Evolutionary conservation across 2,329 filamentous ascomycete species (phyloP), one percentile per base, ranked within the genome.

Genomic region (Exophiala sp.): DNA sequence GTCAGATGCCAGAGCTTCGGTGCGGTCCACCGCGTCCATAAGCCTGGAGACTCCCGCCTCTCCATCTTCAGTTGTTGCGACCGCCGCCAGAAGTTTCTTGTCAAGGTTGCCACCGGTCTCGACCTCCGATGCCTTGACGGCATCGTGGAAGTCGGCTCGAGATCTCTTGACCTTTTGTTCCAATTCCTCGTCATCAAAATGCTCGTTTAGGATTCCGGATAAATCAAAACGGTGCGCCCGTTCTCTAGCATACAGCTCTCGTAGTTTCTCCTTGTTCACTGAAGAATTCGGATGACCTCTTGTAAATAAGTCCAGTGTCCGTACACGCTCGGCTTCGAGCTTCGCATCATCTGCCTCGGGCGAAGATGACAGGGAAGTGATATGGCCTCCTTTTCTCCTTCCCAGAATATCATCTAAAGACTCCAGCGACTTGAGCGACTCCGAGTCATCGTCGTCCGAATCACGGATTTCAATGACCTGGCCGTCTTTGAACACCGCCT

Each of bases 381-480:
- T 39, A 23, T 45, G 32, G 7, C 48, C 46, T 35, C 56, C 52
- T 23, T 56, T 52, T 11, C 58, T 49, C 18, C 65, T 62, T 16
- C 61, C 59, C 13, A 77, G 62, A 1, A 83, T 64, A 37, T 77
- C 72, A 3, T 77, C 74, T 11, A 83, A 71, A 22, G 77, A 74
- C 51, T 76, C 75, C 16, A 80, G 61, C 1, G 73, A 76, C 44
- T 68, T 72, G 50, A 78, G 71, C 0, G 83, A 83, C 42, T 78
- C 75, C 22, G 75, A 76, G 14, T 77, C 77, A 8, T 85, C 83
- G 61, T 90, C 86, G 0, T 41, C 38, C n/a, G 86, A 89, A 46
- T 79, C 82, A 39, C 75, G 75, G 34, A 90, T 71, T 21, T 51
- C 60, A 2, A 75, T 64, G 48, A 74, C 66, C 46, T 73, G 64